Evolutionary conservation across 164 flowering plant species (phyloP), one percentile per base, ranked within the genome.

Genomic region (Dillenia suffruticosa): DNA sequence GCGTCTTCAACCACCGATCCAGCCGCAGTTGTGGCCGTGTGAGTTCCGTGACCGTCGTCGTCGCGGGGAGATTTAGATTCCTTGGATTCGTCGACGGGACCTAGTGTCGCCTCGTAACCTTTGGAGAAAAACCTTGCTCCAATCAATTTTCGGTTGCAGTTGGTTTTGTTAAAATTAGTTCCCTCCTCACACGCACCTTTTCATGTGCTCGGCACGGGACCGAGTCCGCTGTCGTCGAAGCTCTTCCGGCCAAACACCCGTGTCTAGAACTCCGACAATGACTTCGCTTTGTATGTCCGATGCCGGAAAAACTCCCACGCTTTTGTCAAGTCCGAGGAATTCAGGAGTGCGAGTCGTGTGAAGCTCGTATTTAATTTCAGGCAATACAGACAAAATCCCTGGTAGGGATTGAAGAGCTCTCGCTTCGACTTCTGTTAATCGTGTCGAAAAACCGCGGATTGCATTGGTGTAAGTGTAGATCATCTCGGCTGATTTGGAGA

Each of bases 281-380:
- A 61, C 40, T 32, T 59, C 70, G 13, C 54, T 54, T 6, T 9
- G 13, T 9, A 19, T 10, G 24, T 54, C 44, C 2, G 57, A 46
- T 15, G 9, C 47, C 9, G 59, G 64, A 10, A 59, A 17, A 10
- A 46, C 14, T 10, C 19, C 44, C 6, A 3, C 52, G n/a, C 15
- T 46, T 8, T 47, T 19, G 9, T 46, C 52, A 2, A 67, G 64
- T 9, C 70, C 70, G 2, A 67, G 47, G 40, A 66, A 66, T 14
- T 44, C 19, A 11, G 70, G 64, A 9, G 70, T 67, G 15, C 70
- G 58, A 48, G 70, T 67, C 2, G 70, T 67, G 13, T 67, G 70
- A 43, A 67, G 64, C 44, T 59, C 40, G 44, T 67, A 67, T 8
- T 9, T 48, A 26, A 17, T 4, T 9, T 67, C 64, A 1, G 45